Base-by-base conservation (phyloP, 2,329 filamentous ascomycete species). In the Xenosphaeropsis pyriputrescens region DNA sequence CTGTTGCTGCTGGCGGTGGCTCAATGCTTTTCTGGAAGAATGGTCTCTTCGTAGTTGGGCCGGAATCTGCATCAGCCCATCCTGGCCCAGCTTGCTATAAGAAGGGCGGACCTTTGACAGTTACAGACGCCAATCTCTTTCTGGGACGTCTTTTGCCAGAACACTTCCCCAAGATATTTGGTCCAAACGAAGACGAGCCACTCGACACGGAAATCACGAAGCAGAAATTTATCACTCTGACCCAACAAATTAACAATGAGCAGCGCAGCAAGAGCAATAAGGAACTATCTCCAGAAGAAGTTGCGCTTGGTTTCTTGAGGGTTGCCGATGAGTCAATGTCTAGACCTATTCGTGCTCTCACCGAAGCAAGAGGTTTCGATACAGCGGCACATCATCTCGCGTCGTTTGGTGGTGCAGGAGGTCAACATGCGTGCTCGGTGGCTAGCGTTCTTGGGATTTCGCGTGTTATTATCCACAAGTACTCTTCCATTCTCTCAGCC, bases 151-250 rank as follows among this genome's bases (percentile, higher is more conserved):
- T 96, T 4, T 60, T 94, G 2, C 88, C 88, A 0, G 84, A 93
- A 43, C 93, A 91, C 64, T 95, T 95, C 52, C 88, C 88, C 0
- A 89, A 88, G 55, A 95, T 96, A 41, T 95, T 96, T 50, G 89
- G 89, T 34, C 80, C 85, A 56, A 80, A 88, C 33, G 88, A 95
- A 54, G 69, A 94, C 40, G 73, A 91, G 55, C 78, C 78, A 0
- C 60, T 95, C 1, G 86, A 94, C 52, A 64, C 72, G 1, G 71
- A 80, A 40, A 81, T 83, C 1, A 93, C 84, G 49, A 71, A 75
- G 53, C 76, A 72, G 48, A 69, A 84, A 1, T 82, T 95, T 42
- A 68, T 80, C 44, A 75, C 86, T 47, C 63, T 95, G 8, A 75
- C 85, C 0, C 69, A 80, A 30, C 68, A 85, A 49, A 81, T 95